Evolutionary conservation across 2,329 filamentous ascomycete species (phyloP).

Genomic region (Penicillium palitans): DNA sequence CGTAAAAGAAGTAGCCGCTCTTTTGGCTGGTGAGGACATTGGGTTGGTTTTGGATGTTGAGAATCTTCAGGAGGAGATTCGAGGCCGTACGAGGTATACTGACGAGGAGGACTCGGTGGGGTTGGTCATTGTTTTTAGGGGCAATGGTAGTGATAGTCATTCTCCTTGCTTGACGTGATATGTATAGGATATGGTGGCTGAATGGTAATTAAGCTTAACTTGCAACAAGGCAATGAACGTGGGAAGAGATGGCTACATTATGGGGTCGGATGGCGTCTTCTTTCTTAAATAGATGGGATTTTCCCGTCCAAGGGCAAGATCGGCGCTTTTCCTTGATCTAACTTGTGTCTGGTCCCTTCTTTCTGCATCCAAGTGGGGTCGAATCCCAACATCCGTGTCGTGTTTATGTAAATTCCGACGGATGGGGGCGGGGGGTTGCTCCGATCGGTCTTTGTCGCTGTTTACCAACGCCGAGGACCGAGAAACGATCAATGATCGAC

Average conservation of each 20-base stretch:
- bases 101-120: conserved; percentile 10
- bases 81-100: conserved; percentile 19
- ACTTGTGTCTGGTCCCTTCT: background rate
- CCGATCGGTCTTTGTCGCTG: conserved; percentile 1
- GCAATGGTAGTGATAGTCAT: background rate
- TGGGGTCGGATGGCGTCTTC: conserved; percentile 7
- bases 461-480: background rate
- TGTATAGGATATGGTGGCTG: background rate
- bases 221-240: background rate
- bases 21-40: conserved; percentile 7
- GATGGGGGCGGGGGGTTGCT: background rate
- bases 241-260: background rate
- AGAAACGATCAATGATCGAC: background rate
- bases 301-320: background rate
- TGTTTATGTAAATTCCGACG: background rate
- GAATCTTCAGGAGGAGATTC: conserved; percentile 17
- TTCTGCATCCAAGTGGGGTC: background rate
- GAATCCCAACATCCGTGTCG: background rate
- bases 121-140: background rate
- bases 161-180: background rate
- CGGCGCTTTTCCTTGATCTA: background rate
- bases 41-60: conserved; percentile 17
- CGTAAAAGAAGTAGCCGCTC: conserved; percentile 19
- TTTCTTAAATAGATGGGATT: conserved; percentile 1
- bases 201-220: conserved; percentile 8